Conservation (phyloP, 768 basidiomycete genomes). For the Coprinellus micaceus region DNA sequence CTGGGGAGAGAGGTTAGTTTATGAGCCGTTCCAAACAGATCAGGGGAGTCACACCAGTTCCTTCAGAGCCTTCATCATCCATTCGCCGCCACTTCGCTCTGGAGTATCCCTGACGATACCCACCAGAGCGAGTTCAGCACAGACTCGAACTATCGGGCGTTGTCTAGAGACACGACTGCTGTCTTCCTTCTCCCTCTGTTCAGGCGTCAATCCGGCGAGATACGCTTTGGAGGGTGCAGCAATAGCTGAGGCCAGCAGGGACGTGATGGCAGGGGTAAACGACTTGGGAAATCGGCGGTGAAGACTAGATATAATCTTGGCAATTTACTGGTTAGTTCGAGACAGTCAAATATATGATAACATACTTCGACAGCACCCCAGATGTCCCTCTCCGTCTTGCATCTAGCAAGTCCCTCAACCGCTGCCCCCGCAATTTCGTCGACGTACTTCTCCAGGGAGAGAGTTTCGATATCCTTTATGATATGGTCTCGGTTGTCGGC, state of each 20-base stretch:
- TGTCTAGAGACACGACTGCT: constrained; percentile 72
- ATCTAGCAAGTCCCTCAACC: constrained; percentile 79
- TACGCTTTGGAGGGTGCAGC: constrained; percentile 55
- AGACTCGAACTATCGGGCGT: constrained; percentile 80
- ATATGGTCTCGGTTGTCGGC: constrained; percentile 81
- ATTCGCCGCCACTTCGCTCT: constrained; percentile 73
- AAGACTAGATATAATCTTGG: constrained; percentile 80
- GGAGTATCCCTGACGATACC: constrained; percentile 76
- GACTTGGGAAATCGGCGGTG: constrained; percentile 81
- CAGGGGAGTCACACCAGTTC: constrained; percentile 62
- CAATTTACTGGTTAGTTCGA: constrained; percentile 3
- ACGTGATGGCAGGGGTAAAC: constrained; percentile 72
- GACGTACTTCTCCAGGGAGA: constrained; percentile 92
- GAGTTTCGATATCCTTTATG: constrained; percentile 85
- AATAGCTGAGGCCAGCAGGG: constrained; percentile 54
- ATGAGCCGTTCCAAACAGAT: constrained; percentile 7
- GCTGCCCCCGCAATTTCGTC: constrained; percentile 90
- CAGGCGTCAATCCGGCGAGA: constrained; percentile 55
- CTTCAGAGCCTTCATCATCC: constrained; percentile 83
- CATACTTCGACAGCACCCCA: constrained; percentile 90
- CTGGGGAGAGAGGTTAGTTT: constrained; percentile 35
- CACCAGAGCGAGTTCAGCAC: constrained; percentile 86
- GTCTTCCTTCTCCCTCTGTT: constrained; percentile 94
- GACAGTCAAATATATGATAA: background rate
- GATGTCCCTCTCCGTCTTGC: constrained; percentile 90